phyloP scores from a whole-genome alignment of 768 basidiomycete genomes.

The Dictyophora rubrovolvata region DNA sequence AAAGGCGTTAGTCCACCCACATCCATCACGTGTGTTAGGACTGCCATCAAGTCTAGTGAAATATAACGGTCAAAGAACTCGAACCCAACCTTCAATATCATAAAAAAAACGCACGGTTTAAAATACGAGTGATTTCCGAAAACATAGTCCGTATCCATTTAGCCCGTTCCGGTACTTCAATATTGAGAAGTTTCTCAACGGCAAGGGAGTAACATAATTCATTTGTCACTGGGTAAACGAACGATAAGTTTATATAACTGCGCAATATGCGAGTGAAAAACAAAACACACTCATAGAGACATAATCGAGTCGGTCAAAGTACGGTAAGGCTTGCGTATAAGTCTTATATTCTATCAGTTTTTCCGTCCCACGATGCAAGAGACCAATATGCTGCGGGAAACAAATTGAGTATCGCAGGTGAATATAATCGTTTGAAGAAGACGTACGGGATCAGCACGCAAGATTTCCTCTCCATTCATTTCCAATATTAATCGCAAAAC shows the following conservation, averaged over 20 bases:
- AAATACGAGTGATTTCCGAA: constrained; percentile 90
- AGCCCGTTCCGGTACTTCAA: constrained; percentile 92
- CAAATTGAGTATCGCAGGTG: constrained; percentile 8
- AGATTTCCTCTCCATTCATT: constrained; percentile 92
- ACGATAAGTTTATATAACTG: constrained; percentile 7
- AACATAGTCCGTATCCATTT: constrained; percentile 98
- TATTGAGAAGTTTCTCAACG: constrained; percentile 95
- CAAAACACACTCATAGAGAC: constrained; percentile 91
- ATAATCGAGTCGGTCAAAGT: constrained; percentile 98
- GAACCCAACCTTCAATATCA: not conserved
- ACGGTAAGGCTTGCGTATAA: constrained; percentile 93
- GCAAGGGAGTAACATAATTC: constrained; percentile 95
- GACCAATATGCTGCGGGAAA: constrained; percentile 71
- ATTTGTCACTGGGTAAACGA: constrained; percentile 75
- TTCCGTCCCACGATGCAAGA: constrained; percentile 95
- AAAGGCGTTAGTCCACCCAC: constrained; percentile 97
- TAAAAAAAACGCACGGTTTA: constrained; percentile 61
- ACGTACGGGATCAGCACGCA: constrained; percentile 74
- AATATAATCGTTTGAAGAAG: not conserved
- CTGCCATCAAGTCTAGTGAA: constrained; percentile 80
- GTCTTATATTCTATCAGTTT: constrained; percentile 99
- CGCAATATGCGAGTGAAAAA: not conserved
- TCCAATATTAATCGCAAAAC: constrained; percentile 96
- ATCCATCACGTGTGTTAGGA: constrained; percentile 93
- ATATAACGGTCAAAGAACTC: not conserved